A percentile compares a stretch with the other conserved stretches of the same genome.
Evolutionary conservation across 352 stramenopile genomes (phyloP).

Genomic region (Sclerospora graminicola): DNA sequence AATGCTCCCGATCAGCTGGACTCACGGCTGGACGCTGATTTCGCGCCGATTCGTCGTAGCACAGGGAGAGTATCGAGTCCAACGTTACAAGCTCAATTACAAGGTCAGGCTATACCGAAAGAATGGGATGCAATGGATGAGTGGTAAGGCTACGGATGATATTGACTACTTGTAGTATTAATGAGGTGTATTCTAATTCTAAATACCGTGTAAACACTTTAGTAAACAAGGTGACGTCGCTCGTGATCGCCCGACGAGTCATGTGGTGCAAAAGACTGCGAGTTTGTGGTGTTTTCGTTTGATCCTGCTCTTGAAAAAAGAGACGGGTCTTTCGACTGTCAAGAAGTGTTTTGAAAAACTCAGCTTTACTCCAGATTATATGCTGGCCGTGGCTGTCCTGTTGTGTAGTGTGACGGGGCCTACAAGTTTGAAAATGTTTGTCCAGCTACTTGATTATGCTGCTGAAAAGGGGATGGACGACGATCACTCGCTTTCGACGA

Average conservation of each 20-base stretch:
- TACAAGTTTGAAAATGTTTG: conserved; percentile 46
- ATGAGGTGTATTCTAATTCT: too few species aligned
- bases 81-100: conserved; percentile 3
- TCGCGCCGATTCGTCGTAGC: conserved; percentile 6
- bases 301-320: conserved; percentile 69
- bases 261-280: conserved; percentile 25
- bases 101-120: conserved; percentile 8
- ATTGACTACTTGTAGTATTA: too few species aligned
- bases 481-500: conserved; percentile 12
- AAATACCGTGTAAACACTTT: too few species aligned
- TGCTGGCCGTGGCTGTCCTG: conserved; percentile 46
- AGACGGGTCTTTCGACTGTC: conserved; percentile 50
- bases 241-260: conserved; percentile 17
- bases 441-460: conserved; percentile 42
- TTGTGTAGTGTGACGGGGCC: conserved; percentile 43
- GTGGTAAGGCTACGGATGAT: conserved; percentile 11
- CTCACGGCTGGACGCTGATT: conserved; percentile 8
- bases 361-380: conserved; percentile 53
- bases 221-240: conserved; percentile 19
- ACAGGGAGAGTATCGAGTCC: conserved; percentile 15
- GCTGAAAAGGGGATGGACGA: conserved; percentile 30
- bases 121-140: conserved; percentile 35
- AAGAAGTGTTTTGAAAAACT: conserved; percentile 30
- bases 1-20: conserved; percentile 1
- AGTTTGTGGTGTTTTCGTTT: conserved; percentile 65